These are phyloP conservation scores for Termitomyces heimii DNA, from an alignment of 768 basidiomycete genomes.

Conservation along the genomic window DNA sequence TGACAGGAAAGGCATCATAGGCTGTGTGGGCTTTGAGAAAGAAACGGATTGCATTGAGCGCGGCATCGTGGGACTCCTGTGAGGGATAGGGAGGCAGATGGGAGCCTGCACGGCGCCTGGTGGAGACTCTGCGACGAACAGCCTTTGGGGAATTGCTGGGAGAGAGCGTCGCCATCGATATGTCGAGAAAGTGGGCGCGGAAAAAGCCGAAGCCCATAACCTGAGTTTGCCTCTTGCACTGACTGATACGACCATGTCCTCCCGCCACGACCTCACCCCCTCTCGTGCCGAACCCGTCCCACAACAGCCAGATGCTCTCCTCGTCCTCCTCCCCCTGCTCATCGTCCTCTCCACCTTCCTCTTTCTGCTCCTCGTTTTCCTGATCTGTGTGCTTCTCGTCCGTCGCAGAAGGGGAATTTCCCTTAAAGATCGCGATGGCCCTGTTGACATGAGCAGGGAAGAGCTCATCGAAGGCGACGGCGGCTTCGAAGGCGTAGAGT, in stretches of 20 bases:
- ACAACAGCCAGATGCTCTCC: constrained; percentile 56
- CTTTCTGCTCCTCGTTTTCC: constrained; percentile 87
- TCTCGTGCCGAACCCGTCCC: constrained; percentile 16
- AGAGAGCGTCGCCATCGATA: constrained; percentile 39
- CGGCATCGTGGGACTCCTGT: constrained; percentile 63
- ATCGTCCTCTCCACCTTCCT: constrained; percentile 92
- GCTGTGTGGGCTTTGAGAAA: constrained; percentile 83
- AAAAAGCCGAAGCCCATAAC: constrained; percentile 6
- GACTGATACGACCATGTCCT: constrained; percentile 6
- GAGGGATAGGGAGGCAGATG: constrained; percentile 49
- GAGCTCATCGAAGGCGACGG: constrained; percentile 90
- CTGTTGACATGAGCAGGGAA: constrained; percentile 88
- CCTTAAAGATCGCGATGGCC: constrained; percentile 84
- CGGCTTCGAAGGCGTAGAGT: constrained; percentile 87
- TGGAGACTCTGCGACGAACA: constrained; percentile 49
- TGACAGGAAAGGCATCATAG: constrained; percentile 97
- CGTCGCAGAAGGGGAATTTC: constrained; percentile 71
- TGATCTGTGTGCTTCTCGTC: constrained; percentile 83
- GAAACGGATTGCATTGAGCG: constrained; percentile 63
- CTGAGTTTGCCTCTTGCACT: not conserved
- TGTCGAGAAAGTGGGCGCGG: constrained; percentile 6
- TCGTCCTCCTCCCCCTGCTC: constrained; percentile 89
- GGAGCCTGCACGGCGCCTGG: constrained; percentile 50
- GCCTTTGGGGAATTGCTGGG: constrained; percentile 44
- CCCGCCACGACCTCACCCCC: not conserved